Conservation (phyloP, 139 green algal genomes). For the Auxenochlorella pyrenoidosa region DNA sequence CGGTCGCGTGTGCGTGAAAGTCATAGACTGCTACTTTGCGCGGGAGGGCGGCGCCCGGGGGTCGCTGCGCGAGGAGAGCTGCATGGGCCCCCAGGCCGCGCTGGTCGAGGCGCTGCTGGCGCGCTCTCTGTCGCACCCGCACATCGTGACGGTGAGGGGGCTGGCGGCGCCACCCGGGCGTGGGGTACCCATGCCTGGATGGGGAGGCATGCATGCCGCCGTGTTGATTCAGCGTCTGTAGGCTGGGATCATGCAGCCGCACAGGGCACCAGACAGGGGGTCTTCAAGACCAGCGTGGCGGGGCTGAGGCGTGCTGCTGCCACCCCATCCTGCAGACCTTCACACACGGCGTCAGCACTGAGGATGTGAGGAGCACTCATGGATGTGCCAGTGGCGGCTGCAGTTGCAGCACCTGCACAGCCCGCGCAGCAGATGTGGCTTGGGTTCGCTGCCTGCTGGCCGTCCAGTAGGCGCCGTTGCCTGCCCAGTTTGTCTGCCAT, state of each 20-base stretch:
- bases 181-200: too few species aligned
- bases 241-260: too few species aligned
- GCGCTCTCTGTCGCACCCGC: slow-evolving; percentile 11
- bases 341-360: neutral
- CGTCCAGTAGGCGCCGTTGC: too few species aligned
- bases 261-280: too few species aligned
- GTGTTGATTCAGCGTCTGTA: too few species aligned
- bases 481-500: neutral
- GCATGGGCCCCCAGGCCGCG: slow-evolving; percentile 3
- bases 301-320: too few species aligned
- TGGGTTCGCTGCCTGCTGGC: neutral
- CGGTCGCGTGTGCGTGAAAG: slow-evolving; percentile 26
- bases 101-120: slow-evolving; percentile 28
- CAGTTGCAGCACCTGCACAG: neutral
- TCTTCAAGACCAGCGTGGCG: too few species aligned
- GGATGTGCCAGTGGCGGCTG: neutral
- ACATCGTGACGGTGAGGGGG: neutral
- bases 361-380: neutral
- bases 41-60: neutral
- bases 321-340: neutral
- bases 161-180: too few species aligned
- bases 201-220: too few species aligned
- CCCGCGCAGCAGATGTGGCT: neutral
- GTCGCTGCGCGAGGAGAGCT: neutral
- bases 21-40: slow-evolving; percentile 16